Evolutionary conservation across 2,329 filamentous ascomycete species (phyloP).

Genomic region (Epichloe sp.): DNA sequence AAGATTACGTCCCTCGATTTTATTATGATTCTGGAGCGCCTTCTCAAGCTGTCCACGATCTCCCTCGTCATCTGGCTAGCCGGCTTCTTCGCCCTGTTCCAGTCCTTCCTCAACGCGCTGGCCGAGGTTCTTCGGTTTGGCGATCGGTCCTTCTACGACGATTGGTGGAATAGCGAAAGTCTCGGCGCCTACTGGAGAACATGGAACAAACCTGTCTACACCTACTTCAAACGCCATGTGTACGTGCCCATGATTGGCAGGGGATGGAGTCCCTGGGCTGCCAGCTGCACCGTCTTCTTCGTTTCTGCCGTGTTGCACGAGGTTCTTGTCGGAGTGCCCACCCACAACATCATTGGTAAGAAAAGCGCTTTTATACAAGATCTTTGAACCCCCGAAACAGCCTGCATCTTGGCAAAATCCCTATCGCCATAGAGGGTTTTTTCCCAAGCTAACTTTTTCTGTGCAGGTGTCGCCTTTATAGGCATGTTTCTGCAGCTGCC

Average conservation of each 20-base stretch:
- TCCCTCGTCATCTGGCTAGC: conserved; percentile 94
- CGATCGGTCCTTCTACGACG: conserved; percentile 87
- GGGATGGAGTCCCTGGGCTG: conserved; percentile 57
- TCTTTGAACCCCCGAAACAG: too few relatives aligned
- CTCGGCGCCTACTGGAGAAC: conserved; percentile 85
- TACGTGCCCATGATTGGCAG: conserved; percentile 79
- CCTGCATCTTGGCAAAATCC: too few relatives aligned
- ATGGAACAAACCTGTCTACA: conserved; percentile 96
- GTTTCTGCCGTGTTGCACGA: conserved; percentile 86
- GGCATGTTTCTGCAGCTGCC: conserved; percentile 93
- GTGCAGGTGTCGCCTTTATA: conserved; percentile 72
- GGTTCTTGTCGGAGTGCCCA: conserved; percentile 82
- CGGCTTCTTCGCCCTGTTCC: conserved; percentile 93
- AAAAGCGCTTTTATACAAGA: not conserved
- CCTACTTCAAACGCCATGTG: conserved; percentile 91
- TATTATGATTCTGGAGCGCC: conserved; percentile 69
- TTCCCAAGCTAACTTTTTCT: not conserved
- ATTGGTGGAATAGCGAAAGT: conserved; percentile 94
- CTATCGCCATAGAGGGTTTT: too few relatives aligned
- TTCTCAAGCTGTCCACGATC: conserved; percentile 92
- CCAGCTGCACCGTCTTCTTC: conserved; percentile 73
- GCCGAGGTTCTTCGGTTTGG: conserved; percentile 84
- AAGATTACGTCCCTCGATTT: conserved; percentile 74
- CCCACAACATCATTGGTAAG: conserved; percentile 80
- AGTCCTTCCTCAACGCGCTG: conserved; percentile 79